Evolutionary conservation across 2,329 filamentous ascomycete species (phyloP).

Genomic region (Colletotrichum nymphaeae): DNA sequence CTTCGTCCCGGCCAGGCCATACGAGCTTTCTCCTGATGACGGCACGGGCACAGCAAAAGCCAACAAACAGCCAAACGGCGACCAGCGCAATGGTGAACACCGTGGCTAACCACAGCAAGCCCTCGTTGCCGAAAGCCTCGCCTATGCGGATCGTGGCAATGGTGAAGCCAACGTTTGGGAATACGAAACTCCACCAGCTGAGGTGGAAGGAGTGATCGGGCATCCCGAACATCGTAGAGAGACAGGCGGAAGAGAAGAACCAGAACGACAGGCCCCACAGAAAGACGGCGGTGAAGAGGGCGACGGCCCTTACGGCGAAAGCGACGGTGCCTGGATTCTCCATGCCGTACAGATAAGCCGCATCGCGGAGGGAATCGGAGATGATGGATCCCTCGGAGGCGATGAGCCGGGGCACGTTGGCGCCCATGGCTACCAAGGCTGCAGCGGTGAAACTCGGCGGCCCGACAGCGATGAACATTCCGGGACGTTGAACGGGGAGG

Average conservation of each 20-base stretch:
- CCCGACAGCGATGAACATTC: slow-evolving; percentile 74
- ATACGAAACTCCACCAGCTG: slow-evolving; percentile 72
- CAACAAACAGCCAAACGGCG: slow-evolving; percentile 60
- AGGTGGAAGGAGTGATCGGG: slow-evolving; percentile 48
- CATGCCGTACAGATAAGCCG: slow-evolving; percentile 24
- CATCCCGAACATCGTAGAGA: slow-evolving; percentile 55
- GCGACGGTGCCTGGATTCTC: slow-evolving; percentile 23
- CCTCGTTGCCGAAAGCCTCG: slow-evolving; percentile 56
- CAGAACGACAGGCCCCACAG: slow-evolving; percentile 52
- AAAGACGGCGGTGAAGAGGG: slow-evolving; percentile 38
- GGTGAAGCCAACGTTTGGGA: slow-evolving; percentile 68
- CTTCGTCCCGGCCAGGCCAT: slow-evolving; percentile 46
- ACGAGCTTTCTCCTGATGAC: slow-evolving; percentile 58
- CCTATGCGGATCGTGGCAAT: slow-evolving; percentile 65
- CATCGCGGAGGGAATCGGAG: slow-evolving; percentile 19
- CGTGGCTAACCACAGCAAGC: slow-evolving; percentile 58
- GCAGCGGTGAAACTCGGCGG: slow-evolving; percentile 62
- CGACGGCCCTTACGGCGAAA: slow-evolving; percentile 27
- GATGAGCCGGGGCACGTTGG: slow-evolving; percentile 21
- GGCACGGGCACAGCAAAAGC: slow-evolving; percentile 55
- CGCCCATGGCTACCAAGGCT: slow-evolving; percentile 39
- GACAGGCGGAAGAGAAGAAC: slow-evolving; percentile 61
- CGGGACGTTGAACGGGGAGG: slow-evolving; percentile 67
- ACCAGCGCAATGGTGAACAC: slow-evolving; percentile 62
- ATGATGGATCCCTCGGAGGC: slow-evolving; percentile 15